Base-by-base conservation (phyloP, 306 rosid species). In the Mimosa pudica region DNA sequence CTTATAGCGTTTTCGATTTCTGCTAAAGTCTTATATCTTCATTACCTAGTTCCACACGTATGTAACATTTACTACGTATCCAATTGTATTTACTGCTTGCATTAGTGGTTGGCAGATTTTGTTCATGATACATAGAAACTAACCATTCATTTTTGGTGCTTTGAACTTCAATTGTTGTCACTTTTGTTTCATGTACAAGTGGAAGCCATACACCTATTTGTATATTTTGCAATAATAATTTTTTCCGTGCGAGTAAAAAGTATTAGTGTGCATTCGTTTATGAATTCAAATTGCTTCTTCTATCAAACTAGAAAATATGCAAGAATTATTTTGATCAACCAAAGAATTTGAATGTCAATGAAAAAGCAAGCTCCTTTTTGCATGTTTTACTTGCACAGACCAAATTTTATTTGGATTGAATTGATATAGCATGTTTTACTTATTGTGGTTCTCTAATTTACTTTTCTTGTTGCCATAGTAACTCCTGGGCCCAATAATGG, bases 381-480 rank as follows among this genome's bases (percentile, higher is more conserved):
- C 30, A 24, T 24, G 30, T 24, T 24, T 24, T 24, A 24, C 30
- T 24, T 24, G 30, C 30, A 24, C 49, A 30, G 49, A 69, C 65
- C 36, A 46, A 42, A 24, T 62, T 70, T 78, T 52, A 51, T 55
- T 55, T 20, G 18, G 5, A 60, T 64, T 33, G 60, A 46, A 42
- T 81, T 38, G 20, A 42, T 60, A 48, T 60, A 52, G 64, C 18
- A 33, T 60, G 55, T 47, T 32, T 58, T 55, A 18, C 16, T 18
- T 74, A 75, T 64, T 10, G 63, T 49, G 57, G 55, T 81, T 81
- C 73, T 83, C 70, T 83, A 66, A 80, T 75, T 44, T 71, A 42
- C 41, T 33, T 68, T n/a, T 44, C 74, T 10, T 71, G 52, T 81
- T 81, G 76, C 66, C 61, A 42, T 57, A 88, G 92, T 91, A 55